Evolutionary conservation across 2,329 filamentous ascomycete genomes (phyloP), one percentile per base, ranked within the genome.

Genomic region (Ceratocystis huliohia): DNA sequence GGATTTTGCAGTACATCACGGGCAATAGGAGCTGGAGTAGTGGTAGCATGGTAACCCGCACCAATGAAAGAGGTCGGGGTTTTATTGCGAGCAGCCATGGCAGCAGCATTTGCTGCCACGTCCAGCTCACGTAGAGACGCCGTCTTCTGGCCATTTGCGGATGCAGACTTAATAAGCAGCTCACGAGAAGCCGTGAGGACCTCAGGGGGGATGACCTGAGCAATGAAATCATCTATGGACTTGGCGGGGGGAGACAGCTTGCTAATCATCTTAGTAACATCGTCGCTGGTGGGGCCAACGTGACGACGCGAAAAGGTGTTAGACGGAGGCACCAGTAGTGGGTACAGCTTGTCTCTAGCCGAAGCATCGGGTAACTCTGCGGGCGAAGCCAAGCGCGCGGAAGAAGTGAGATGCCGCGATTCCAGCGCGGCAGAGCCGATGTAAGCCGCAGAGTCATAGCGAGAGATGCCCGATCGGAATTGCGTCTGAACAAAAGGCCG

Each of bases 1-100:
- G 93, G 93, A 74, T 88, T 93, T 80, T 97, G 91, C 67, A 97
- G 79, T 3, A 97, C 82, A 74, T 96, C 96, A 71, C 92, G 83
- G 80, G 94, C 90, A 75, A 97, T 96, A 67, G 96, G 92, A 66
- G 90, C 84, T 3, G 93, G 93, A 0, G 89, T 88, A 70, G 88
- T 83, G n/a, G 91, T 93, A 45, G 85, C 87, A 70, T 93, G 91
- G 80, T 96, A 97, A 67, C 93, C 93, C 67, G 84, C 85, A 3
- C 93, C 93, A 70, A 96, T 92, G 73, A 93, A 88, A 73, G 84
- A 92, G 71, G 84, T 78, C 67, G 78, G 78, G 30, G 71, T 68
- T 46, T 74, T 71, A 69, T 79, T 81, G 65, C 72, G 72, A 59
- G 72, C 73, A 37, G 74, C 72, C 33, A 74, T 73, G 2, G 71